Conservation (phyloP, 768 basidiomycete species). For the Naganishia antarctica region DNA sequence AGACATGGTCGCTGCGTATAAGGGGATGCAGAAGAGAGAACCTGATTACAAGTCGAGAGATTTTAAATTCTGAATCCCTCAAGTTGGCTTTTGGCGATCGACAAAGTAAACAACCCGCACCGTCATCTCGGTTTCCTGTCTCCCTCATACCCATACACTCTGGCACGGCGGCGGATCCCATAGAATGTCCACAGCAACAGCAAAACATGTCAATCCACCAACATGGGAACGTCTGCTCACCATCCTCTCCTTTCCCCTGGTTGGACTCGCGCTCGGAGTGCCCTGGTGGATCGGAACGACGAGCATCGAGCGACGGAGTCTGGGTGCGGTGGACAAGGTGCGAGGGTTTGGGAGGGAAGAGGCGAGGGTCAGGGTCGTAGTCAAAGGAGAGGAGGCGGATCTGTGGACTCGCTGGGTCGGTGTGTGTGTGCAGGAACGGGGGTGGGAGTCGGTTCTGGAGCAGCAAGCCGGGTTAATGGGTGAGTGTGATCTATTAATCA, state of each 20-base stretch:
- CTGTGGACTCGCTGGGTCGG: not conserved
- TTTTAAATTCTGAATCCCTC: too few relatives aligned
- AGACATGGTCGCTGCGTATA: too few relatives aligned
- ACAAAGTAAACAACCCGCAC: not conserved
- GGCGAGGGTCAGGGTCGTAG: not conserved
- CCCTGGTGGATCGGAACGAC: conserved; percentile 95
- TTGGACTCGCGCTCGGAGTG: conserved; percentile 64
- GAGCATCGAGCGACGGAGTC: conserved; percentile 69
- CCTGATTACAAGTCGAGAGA: too few relatives aligned
- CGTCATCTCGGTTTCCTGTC: not conserved
- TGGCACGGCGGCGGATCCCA: not conserved
- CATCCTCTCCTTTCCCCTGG: conserved; percentile 68
- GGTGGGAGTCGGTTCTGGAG: not conserved
- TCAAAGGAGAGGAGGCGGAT: not conserved
- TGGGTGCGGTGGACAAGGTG: conserved; percentile 64
- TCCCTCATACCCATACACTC: not conserved
- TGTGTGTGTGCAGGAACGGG: not conserved
- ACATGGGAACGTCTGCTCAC: conserved; percentile 30
- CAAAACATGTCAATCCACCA: conserved; percentile 37
- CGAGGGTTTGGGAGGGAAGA: conserved; percentile 28
- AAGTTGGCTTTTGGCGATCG: not conserved
- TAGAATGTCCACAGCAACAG: not conserved
- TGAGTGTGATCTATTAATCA: too few relatives aligned
- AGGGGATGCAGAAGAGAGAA: not conserved
- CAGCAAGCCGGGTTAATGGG: not conserved